Base-by-base conservation (phyloP, 2,329 filamentous ascomycete species). In the Bipolaris gigantea region DNA sequence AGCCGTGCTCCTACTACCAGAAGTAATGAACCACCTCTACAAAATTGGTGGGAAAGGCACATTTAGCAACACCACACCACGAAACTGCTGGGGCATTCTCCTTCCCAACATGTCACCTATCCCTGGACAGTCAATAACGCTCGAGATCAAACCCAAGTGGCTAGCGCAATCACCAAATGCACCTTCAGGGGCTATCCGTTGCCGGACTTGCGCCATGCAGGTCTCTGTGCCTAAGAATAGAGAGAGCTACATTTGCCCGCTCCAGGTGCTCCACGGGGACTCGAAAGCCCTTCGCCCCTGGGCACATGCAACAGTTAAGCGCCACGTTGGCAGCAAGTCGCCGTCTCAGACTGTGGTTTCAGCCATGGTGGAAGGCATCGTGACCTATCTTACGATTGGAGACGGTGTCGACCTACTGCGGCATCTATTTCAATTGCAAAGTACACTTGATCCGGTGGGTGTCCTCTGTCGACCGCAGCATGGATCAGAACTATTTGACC, bases 141-240 rank as follows among this genome's bases (percentile, higher is more conserved):
- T 75, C 23, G 76, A 81, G 56, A 65, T 80, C 50, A 81, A 81
- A 55, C 77, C 78, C 0, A 81, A 81, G 51, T 81, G 79, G 79
- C 69, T 81, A 2, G 53, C 63, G 6, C 78, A 79, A 50, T 80
- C 78, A 5, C 77, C 77, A 2, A 74, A 74, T 48, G 78, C 79
- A 5, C 77, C 77, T 1, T 9, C 42, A 4, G 50, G 65, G 23
- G 70, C 78, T 1, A 69, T 65, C 16, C 71, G 77, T 13, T 81
- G 79, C 55, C 73, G 79, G 4, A 80, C 77, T 2, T 81, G 79
- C 58, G 79, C 78, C 0, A 57, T 80, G 52, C 73, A 75, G 23
- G 73, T 75, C 0, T 68, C 70, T 0, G 72, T 61, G 56, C 33
- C 60, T 36, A 55, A 62, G 27, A 50, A 63, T 16, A 46, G 48